Evolutionary conservation across 768 basidiomycete species (phyloP), one percentile per base, ranked within the genome.

Genomic region (Multifurca ochricompacta): DNA sequence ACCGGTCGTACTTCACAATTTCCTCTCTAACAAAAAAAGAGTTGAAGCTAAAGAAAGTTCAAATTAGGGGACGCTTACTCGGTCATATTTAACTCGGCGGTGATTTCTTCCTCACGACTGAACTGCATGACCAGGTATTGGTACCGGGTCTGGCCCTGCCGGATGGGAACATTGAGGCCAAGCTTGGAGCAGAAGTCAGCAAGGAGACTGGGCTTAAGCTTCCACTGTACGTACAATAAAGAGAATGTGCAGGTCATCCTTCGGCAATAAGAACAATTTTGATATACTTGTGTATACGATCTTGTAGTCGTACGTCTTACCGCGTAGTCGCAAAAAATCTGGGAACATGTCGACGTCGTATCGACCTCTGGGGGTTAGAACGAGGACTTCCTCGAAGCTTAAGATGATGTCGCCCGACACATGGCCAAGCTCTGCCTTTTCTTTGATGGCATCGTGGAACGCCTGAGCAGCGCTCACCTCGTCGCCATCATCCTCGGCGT

Each of bases 241-340:
- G 51, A 96, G 76, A 32, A 96, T 87, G 65, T 97, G 95, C 49
- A 89, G 82, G 61, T 98, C 96, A 64, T 99, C 96, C 66, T 96
- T 95, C 14, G 96, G 96, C 4, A 99, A 75, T 21, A 98, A 75
- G 77, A 98, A 99, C 8, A 98, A 72, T 54, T 81, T 78, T 21
- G 88, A 83, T 62, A 99, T 91, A 59, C 86, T 87, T 34, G 80
- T 77, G 70, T 94, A 96, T 21, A 90, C 76, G 54, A 99, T 91
- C 71, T 97, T 93, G 78, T 99, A 99, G 69, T 99, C 96, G 70
- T 98, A 98, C 1, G 94, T 97, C 72, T 97, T 96, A 48, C 96
- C 96, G n/a, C 93, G 86, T 30, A 98, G 72, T 39, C 96, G 85
- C 65, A 99, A 69, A 73, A 93, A 98, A 49, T 90, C 89, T 23